Evolutionary conservation across 306 rosid genomes (phyloP).

Genomic region (Canavalia gladiata): DNA sequence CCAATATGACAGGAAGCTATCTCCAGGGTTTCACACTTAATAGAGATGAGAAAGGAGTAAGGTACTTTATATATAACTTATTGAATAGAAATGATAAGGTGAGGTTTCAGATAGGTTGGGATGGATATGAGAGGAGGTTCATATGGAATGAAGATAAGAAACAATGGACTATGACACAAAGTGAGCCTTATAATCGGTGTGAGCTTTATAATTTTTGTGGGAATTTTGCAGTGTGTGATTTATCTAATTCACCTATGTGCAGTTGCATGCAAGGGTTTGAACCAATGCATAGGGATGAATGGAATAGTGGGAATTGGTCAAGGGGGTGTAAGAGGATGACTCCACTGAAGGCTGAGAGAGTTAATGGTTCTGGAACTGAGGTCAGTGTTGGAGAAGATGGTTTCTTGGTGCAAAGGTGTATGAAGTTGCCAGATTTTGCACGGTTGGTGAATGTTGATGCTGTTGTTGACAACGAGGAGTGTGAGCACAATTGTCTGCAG

Average conservation of each 20-base stretch:
- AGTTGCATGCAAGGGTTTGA: slow-evolving; percentile 60
- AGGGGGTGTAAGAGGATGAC: slow-evolving; percentile 66
- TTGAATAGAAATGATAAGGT: slow-evolving; percentile 1
- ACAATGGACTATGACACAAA: slow-evolving; percentile 49
- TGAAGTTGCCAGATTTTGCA: slow-evolving; percentile 74
- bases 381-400: slow-evolving; percentile 61
- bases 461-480: not conserved
- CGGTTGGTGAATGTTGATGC: not conserved
- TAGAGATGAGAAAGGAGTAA: not conserved
- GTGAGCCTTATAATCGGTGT: slow-evolving; percentile 59
- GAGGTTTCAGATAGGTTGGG: slow-evolving; percentile 66
- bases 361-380: slow-evolving; percentile 33
- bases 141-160: slow-evolving; percentile 45
- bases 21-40: slow-evolving; percentile 56
- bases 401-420: slow-evolving; percentile 24
- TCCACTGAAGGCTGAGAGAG: slow-evolving; percentile 53
- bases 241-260: slow-evolving; percentile 38
- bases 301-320: slow-evolving; percentile 55
- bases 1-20: slow-evolving; percentile 50
- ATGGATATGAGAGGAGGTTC: slow-evolving; percentile 59
- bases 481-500: slow-evolving; percentile 52
- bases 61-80: slow-evolving; percentile 43
- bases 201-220: slow-evolving; percentile 73
- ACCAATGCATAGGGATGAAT: slow-evolving; percentile 42
- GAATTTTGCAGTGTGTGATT: slow-evolving; percentile 59